Base-by-base conservation (phyloP, 805 yeast species). In the Starmerella apis region DNA sequence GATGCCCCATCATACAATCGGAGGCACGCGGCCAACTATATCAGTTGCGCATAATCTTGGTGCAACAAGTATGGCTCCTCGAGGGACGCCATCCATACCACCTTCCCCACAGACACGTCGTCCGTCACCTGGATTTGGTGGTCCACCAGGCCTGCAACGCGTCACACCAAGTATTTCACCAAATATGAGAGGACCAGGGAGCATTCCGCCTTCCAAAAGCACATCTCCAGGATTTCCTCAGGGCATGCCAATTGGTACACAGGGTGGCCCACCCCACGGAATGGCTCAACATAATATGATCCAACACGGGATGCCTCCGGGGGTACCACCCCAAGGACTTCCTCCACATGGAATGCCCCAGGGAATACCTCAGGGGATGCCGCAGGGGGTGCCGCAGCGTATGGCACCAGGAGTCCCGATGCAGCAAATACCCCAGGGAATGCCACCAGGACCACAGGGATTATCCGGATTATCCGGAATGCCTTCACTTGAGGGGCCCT, bases 1-100 rank as follows among this genome's bases (percentile, higher is more conserved):
- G 44, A 41, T 35, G 44, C 52, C 52, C 18, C 46, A 46, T 22
- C 57, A 54, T 28, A 37, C 52, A 19, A 43, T 54, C n/a, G 57
- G 57, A 27, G 57, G 57, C 36, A 36, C 28, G 20, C 49, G 57
- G 10, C 54, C 56, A 16, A 49, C 35, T 20, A 45, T 50, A 13
- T 48, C 57, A 4, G 56, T 54, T 3, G 56, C 56, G 23, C 57
- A 54, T 38, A 54, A 54, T 30, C 41, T 54, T 3, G 49, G 52
- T 25, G 50, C 48, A 6, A 4, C 31, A 5, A 28, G 41, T 41
- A 43, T 44, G 20, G 38, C 41, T 24, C 48, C 19, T 35, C 41
- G 36, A 11, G 38, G 50, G 42, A 22, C 30, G 25, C 36, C 49
- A 20, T 36, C 50, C 11, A 19, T 27, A 2, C 42, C 52, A 4